A percentile compares a stretch with the other conserved stretches of the same genome.
Conservation (phyloP, 768 basidiomycete genomes). For the Tremella mesenterica region DNA sequence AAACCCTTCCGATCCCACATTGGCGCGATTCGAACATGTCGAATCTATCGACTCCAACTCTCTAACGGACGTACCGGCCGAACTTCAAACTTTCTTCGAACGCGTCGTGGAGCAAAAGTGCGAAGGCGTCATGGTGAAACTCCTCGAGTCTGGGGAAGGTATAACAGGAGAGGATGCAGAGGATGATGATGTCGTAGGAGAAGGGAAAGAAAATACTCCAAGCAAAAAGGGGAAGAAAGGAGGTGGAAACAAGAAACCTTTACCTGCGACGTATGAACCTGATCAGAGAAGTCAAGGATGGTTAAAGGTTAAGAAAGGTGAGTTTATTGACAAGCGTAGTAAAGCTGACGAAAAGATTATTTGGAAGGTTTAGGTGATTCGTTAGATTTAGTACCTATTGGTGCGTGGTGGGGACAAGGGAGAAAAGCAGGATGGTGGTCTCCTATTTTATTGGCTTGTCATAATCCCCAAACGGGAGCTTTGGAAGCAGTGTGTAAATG, state of each 20-base stretch:
- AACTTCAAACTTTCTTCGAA: conserved; percentile 66
- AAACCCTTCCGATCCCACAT: conserved; percentile 46
- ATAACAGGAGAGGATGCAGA: conserved; percentile 42
- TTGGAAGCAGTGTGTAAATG: conserved; percentile 79
- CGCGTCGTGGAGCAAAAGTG: conserved; percentile 65
- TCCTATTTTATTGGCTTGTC: conserved; percentile 70
- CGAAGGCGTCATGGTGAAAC: conserved; percentile 93
- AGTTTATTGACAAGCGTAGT: not conserved
- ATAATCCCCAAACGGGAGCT: conserved; percentile 57
- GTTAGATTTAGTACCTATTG: conserved; percentile 50
- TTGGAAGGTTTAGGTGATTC: conserved; percentile 66
- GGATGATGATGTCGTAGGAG: conserved; percentile 30
- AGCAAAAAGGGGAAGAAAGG: conserved; percentile 30
- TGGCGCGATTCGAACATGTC: conserved; percentile 66
- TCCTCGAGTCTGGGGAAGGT: conserved; percentile 53
- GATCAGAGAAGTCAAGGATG: conserved; percentile 80
- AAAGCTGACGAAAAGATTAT: conserved; percentile 53
- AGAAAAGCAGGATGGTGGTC: conserved; percentile 88
- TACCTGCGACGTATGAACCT: conserved; percentile 81
- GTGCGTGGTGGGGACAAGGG: conserved; percentile 82
- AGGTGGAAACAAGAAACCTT: conserved; percentile 53
- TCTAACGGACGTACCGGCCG: conserved; percentile 53
- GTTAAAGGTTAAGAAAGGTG: conserved; percentile 74
- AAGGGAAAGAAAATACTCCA: conserved; percentile 14
- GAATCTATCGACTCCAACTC: conserved; percentile 52